Percentiles rank a stretch among this genome's conserved stretches.
These are phyloP conservation scores for Agaricus blazei DNA, from an alignment of 768 basidiomycete species.

Conservation along the genomic window DNA sequence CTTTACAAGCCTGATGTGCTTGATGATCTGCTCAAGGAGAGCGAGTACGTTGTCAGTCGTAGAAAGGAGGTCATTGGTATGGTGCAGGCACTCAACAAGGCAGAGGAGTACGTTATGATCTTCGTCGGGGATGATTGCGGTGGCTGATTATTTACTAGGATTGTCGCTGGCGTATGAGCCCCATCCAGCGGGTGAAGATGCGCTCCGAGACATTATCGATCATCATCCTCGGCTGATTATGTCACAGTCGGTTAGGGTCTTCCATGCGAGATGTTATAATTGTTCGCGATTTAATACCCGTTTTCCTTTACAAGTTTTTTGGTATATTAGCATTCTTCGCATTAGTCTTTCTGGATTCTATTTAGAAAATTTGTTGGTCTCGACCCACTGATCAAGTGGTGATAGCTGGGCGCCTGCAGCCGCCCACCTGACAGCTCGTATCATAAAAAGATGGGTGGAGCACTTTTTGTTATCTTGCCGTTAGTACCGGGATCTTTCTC, in stretches of 20 bases:
- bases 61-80: constrained; percentile 93
- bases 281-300: constrained; percentile 22
- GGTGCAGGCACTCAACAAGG: constrained; percentile 93
- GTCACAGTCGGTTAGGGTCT: background rate
- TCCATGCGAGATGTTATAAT: too few relatives aligned
- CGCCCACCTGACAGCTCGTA: too few relatives aligned
- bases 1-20: constrained; percentile 96
- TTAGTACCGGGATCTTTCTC: too few relatives aligned
- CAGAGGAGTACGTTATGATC: constrained; percentile 73
- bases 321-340: too few relatives aligned
- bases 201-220: background rate
- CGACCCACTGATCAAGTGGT: too few relatives aligned
- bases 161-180: constrained; percentile 26
- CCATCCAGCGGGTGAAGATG: background rate
- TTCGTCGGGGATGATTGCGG: background rate
- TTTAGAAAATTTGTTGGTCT: too few relatives aligned
- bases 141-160: constrained; percentile 18
- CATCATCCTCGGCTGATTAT: constrained; percentile 1
- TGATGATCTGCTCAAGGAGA: constrained; percentile 93
- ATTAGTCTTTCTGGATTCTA: too few relatives aligned
- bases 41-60: constrained; percentile 81
- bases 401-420: too few relatives aligned
- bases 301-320: background rate
- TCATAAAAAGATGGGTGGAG: too few relatives aligned
- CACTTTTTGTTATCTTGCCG: too few relatives aligned